A percentile compares a stretch with the other conserved stretches of the same genome.
Evolutionary conservation across 768 basidiomycete species (phyloP).

Genomic region (Psilocybe cyanescens): DNA sequence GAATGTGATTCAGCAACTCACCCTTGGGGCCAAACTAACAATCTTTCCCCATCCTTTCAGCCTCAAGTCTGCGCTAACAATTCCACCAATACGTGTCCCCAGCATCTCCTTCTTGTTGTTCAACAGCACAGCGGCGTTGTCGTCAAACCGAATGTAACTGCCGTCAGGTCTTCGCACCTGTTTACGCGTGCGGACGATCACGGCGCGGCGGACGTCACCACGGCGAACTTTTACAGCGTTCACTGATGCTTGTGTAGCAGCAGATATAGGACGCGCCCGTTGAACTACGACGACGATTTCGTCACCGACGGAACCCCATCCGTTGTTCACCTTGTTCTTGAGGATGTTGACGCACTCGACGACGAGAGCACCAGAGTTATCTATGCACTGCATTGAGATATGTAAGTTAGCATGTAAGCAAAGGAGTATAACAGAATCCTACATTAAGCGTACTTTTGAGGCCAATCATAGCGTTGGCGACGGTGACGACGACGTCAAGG

Average conservation of each 20-base stretch:
- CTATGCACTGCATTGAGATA: conserved; percentile 71
- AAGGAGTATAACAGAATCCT: conserved; percentile 24
- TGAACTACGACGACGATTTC: conserved; percentile 97
- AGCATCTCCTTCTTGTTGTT: conserved; percentile 97
- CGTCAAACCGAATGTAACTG: conserved; percentile 87
- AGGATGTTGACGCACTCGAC: conserved; percentile 97
- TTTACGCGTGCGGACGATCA: conserved; percentile 94
- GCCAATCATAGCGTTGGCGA: conserved; percentile 74
- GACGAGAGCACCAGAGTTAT: conserved; percentile 94
- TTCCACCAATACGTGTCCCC: conserved; percentile 92
- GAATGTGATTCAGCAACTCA: conserved; percentile 34
- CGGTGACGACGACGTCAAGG: conserved; percentile 15
- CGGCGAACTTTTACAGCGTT: conserved; percentile 89
- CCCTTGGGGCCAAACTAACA: conserved; percentile 89
- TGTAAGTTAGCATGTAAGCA: neutral
- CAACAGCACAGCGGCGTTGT: conserved; percentile 92
- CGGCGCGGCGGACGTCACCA: conserved; percentile 94
- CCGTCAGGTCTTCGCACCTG: conserved; percentile 87
- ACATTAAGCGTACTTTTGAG: conserved; percentile 93
- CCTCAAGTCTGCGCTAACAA: conserved; percentile 89
- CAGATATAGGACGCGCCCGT: conserved; percentile 81
- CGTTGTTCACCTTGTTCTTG: conserved; percentile 95
- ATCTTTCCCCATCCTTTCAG: conserved; percentile 96
- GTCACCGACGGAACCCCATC: conserved; percentile 92
- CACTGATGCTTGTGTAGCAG: conserved; percentile 65